Percentiles rank a stretch among this genome's conserved stretches.
phyloP scores from a whole-genome alignment of 495 filamentous ascomycete genomes.

The Cenococcum geophilum region DNA sequence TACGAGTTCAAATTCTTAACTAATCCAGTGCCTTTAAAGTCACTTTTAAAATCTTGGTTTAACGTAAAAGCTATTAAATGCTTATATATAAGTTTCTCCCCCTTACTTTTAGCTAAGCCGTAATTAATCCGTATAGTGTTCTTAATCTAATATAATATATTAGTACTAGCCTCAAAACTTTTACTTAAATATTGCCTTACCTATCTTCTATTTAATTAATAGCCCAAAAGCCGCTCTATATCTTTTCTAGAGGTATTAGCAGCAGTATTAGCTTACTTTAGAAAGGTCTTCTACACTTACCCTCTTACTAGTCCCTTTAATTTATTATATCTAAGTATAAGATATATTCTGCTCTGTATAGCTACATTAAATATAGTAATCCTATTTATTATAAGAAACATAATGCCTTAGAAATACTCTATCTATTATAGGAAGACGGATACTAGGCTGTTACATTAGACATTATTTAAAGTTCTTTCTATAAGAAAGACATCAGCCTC shows the following conservation, averaged over 20 bases:
- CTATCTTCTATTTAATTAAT: neutral
- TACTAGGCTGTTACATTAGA: constrained; percentile 6
- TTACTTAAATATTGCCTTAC: neutral
- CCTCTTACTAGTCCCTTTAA: neutral
- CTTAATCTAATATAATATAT: constrained; percentile 2
- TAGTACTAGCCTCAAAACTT: neutral
- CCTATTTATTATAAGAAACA: constrained; percentile 9
- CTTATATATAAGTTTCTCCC: neutral
- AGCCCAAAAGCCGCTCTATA: neutral
- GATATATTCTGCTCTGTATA: constrained; percentile 9
- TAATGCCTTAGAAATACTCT: constrained; percentile 6
- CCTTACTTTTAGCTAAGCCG: neutral
- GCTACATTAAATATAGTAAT: constrained; percentile 1
- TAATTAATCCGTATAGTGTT: neutral
- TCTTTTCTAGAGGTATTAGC: constrained; percentile 1
- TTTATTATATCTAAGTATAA: constrained; percentile 6
- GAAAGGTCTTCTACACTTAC: neutral
- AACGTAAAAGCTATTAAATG: neutral
- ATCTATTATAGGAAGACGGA: neutral
- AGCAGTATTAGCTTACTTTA: neutral
- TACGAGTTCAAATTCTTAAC: neutral
- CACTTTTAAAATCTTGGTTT: neutral
- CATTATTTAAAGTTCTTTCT: neutral
- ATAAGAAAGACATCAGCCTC: constrained; percentile 4
- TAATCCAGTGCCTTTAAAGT: constrained; percentile 3